These are phyloP conservation scores for Pseudonitzschia multiseries DNA, from an alignment of 108 stramenopile genomes.

Conservation along the genomic window DNA sequence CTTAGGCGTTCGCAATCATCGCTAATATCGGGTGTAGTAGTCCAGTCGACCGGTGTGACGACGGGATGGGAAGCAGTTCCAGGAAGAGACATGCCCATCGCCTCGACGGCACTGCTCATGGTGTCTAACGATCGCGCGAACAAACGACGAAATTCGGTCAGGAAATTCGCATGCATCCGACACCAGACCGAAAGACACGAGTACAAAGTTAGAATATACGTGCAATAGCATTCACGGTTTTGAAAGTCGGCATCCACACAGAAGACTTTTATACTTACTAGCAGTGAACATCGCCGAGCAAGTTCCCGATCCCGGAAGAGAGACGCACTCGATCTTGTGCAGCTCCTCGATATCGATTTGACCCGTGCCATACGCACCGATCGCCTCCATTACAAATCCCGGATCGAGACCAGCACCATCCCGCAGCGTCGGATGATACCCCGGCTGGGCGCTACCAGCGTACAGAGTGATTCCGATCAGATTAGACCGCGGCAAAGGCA, in stretches of 20 bases:
- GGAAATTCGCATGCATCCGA: too few relatives aligned
- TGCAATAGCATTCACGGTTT: too few relatives aligned
- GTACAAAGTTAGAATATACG: too few relatives aligned
- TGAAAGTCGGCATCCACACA: too few relatives aligned
- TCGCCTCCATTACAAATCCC: not conserved
- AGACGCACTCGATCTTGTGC: not conserved
- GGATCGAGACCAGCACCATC: not conserved
- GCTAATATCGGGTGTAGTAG: too few relatives aligned
- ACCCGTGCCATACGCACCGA: conserved; percentile 4
- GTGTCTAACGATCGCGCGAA: not conserved
- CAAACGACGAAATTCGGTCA: too few relatives aligned
- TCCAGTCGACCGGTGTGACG: not conserved
- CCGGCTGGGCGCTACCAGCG: not conserved
- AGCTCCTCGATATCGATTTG: not conserved
- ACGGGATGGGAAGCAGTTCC: not conserved
- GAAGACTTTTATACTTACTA: too few relatives aligned
- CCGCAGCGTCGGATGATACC: not conserved
- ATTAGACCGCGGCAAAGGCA: not conserved
- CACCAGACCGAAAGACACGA: too few relatives aligned
- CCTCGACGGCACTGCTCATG: not conserved
- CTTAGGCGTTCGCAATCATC: not conserved
- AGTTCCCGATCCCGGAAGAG: not conserved
- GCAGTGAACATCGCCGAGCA: conserved; percentile 7
- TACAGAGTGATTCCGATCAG: not conserved
- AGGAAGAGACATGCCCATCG: conserved; percentile 7